A percentile compares a stretch with the other conserved stretches of the same genome.
phyloP scores from a whole-genome alignment of 2,329 filamentous ascomycete genomes.

The Penicillium sp. region DNA sequence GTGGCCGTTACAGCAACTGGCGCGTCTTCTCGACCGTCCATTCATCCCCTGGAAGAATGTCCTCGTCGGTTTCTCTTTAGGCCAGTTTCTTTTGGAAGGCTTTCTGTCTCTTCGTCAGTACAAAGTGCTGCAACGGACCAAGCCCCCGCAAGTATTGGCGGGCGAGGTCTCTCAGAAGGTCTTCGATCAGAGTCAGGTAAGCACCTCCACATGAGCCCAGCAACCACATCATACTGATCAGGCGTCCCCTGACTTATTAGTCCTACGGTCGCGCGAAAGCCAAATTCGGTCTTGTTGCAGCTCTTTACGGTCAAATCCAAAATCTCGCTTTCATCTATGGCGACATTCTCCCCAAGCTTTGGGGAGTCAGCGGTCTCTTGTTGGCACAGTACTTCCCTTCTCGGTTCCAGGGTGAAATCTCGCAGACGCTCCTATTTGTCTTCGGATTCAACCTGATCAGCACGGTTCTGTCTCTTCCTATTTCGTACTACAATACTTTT shows the following conservation, averaged over 20 bases:
- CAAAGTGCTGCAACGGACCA: conserved; percentile 67
- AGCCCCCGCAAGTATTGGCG: conserved; percentile 74
- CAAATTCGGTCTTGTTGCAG: conserved; percentile 71
- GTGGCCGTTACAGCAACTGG: conserved; percentile 51
- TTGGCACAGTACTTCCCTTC: conserved; percentile 65
- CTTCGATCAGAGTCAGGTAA: conserved; percentile 88
- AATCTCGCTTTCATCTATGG: conserved; percentile 83
- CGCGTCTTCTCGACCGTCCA: conserved; percentile 77
- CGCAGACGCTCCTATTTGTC: conserved; percentile 85
- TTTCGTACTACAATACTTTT: conserved; percentile 85
- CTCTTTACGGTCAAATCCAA: conserved; percentile 76
- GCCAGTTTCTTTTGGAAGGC: conserved; percentile 81
- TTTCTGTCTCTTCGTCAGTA: conserved; percentile 87
- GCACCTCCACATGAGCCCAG: conserved; percentile 21
- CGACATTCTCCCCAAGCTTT: conserved; percentile 83
- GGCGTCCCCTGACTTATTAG: too few species aligned
- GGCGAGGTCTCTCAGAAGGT: conserved; percentile 82
- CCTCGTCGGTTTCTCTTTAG: conserved; percentile 86
- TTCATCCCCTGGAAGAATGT: conserved; percentile 96
- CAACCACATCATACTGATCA: neutral
- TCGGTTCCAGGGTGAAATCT: conserved; percentile 81
- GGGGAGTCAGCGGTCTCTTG: conserved; percentile 68
- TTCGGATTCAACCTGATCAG: conserved; percentile 76
- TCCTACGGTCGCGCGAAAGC: conserved; percentile 94
- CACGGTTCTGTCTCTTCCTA: conserved; percentile 68